Conservation (phyloP, 306 rosid species). For the Clitoria ternatea region DNA sequence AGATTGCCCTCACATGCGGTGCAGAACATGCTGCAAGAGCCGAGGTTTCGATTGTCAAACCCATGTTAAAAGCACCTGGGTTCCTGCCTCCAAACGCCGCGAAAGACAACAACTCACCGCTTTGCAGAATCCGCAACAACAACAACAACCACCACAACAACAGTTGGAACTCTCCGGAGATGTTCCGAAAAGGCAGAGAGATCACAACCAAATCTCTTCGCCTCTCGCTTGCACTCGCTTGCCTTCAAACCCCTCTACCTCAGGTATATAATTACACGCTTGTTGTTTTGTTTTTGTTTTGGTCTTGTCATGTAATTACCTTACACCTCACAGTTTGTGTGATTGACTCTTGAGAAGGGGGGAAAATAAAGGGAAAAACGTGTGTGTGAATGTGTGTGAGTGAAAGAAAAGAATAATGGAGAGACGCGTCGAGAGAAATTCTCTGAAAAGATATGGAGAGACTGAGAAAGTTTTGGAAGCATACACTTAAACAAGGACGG, state of each 20-base stretch:
- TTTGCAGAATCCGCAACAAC: conserved; percentile 32
- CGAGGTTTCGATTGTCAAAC: conserved; percentile 86
- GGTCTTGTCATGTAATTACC: too few relatives aligned
- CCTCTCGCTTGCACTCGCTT: conserved; percentile 57
- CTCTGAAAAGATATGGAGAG: conserved; percentile 34
- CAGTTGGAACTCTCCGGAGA: conserved; percentile 24
- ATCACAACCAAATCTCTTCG: conserved; percentile 32
- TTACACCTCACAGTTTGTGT: conserved; percentile 23
- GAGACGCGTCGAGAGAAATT: conserved; percentile 23
- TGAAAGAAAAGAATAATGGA: conserved; percentile 12
- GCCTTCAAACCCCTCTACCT: conserved; percentile 38
- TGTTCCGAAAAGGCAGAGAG: conserved; percentile 51
- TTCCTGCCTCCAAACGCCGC: conserved; percentile 76
- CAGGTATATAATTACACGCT: conserved; percentile 32
- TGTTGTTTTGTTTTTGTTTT: background rate
- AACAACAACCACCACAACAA: conserved; percentile 15
- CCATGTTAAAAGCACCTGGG: conserved; percentile 93
- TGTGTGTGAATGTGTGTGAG: background rate
- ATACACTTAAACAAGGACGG: conserved; percentile 7
- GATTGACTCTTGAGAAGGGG: conserved; percentile 25
- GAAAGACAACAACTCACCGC: conserved; percentile 54
- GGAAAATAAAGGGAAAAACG: background rate
- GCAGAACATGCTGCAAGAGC: conserved; percentile 93
- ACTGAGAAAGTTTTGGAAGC: conserved; percentile 38
- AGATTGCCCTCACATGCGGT: conserved; percentile 78